These are phyloP conservation scores for Neopestalotiopsis clavispora DNA, from an alignment of 2,329 filamentous ascomycete genomes.

Conservation along the genomic window DNA sequence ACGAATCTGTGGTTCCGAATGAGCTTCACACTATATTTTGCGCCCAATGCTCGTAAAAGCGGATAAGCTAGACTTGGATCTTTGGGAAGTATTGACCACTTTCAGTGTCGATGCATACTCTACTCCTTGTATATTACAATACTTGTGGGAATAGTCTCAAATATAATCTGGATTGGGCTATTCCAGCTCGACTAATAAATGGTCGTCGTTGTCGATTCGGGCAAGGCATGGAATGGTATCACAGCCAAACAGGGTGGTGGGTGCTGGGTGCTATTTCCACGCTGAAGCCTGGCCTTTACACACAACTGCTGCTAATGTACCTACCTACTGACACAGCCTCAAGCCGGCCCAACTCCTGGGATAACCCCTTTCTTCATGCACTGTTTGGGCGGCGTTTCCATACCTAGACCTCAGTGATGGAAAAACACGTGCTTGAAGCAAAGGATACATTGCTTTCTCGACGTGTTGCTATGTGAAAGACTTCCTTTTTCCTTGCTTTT, in stretches of 20 bases:
- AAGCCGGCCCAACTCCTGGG: slow-evolving; percentile 11
- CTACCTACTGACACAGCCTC: slow-evolving; percentile 14
- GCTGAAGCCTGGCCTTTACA: slow-evolving; percentile 1
- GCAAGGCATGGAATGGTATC: background rate
- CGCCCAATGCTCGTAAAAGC: no score
- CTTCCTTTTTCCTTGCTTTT: background rate
- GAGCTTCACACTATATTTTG: no score
- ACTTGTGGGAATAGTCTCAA: background rate
- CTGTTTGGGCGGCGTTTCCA: background rate
- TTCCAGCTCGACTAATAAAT: background rate
- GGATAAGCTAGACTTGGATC: no score
- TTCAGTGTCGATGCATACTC: background rate
- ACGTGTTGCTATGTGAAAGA: background rate
- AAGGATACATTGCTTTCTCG: slow-evolving; percentile 10
- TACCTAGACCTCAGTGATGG: background rate
- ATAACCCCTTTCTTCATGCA: slow-evolving; percentile 14
- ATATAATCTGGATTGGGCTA: background rate
- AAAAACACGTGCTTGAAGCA: slow-evolving; percentile 17
- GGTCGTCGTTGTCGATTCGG: background rate
- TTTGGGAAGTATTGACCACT: no score
- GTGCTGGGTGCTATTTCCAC: background rate
- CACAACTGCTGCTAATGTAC: background rate
- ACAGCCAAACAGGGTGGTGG: background rate
- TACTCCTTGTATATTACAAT: background rate
- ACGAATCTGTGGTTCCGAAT: background rate